Base-by-base conservation (phyloP, 2,329 filamentous ascomycete species). In the Penicillium sclerotiorum region DNA sequence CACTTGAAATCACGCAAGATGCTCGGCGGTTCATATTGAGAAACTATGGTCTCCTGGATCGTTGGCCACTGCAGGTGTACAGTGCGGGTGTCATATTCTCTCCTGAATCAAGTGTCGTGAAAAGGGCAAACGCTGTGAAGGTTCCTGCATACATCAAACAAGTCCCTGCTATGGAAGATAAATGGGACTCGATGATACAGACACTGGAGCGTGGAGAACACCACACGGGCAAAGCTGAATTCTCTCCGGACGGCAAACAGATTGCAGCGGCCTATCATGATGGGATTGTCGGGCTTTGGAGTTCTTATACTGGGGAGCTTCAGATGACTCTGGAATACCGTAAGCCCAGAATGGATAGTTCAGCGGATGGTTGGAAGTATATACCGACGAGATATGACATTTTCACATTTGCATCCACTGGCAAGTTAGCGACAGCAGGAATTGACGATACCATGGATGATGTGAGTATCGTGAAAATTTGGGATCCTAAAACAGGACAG, bases 31-130 rank as follows among this genome's bases (percentile, higher is more conserved):
- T 57, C 36, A 32, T 59, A 11, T 18, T 44, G 21, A 52, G 50
- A 33, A 47, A 59, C 22, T 53, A 49, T 32, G n/a, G 50, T 8
- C 53, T 27, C 28, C 12, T 59, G 1, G 4, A 23, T 2, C 15
- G 44, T 20, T 59, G 52, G 52, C 56, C 52, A 18, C 20, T 57
- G 12, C 56, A 59, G 44, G 43, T 52, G 13, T 59, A 57, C 18
- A 57, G 51, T 44, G 55, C 52, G 42, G 54, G 40, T 22, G n/a
- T 59, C 12, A 50, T 57, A 18, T 57, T 57, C 38, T 57, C 49
- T 28, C 56, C 54, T 21, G 54, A 55, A 23, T 35, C 38, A 44
- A 55, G 54, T 40, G 8, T 55, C 18, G 43, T 50, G 23, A 57
- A 20, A 21, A 30, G 8, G 12, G 3, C 12, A 44, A 53, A 57